Evolutionary conservation across 805 yeast genomes (phyloP).

Genomic region (Candida awuae): DNA sequence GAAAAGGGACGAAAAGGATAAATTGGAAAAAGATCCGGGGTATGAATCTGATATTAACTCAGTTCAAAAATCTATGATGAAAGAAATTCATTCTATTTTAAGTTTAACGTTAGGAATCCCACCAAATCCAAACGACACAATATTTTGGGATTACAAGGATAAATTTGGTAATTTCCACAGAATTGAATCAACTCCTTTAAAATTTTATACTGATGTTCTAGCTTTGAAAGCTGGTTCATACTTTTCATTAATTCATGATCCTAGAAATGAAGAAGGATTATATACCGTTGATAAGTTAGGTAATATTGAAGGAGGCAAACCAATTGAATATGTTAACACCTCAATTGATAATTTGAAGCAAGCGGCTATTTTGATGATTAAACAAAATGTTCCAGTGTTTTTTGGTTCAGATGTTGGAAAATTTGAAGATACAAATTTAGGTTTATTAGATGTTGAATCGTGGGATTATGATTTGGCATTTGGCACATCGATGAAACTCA

Average conservation of each 20-base stretch:
- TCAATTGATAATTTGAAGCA: constrained; percentile 51
- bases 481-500: constrained; percentile 29
- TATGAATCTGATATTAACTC: constrained; percentile 13
- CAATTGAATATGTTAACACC: constrained; percentile 66
- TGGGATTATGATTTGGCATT: constrained; percentile 62
- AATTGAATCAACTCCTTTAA: constrained; percentile 52
- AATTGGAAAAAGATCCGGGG: constrained; percentile 13
- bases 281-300: constrained; percentile 73
- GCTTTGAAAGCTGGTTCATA: constrained; percentile 42
- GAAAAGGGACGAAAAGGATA: constrained; percentile 34
- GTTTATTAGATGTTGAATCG: constrained; percentile 63
- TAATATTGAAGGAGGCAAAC: constrained; percentile 66
- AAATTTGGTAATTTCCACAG: constrained; percentile 54
- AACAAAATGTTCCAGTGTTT: constrained; percentile 72
- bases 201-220: constrained; percentile 53
- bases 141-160: constrained; percentile 71
- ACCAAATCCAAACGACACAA: constrained; percentile 58
- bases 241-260: constrained; percentile 75
- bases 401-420: constrained; percentile 86
- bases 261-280: constrained; percentile 63
- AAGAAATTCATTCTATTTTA: constrained; percentile 59
- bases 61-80: constrained; percentile 36
- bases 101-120: constrained; percentile 71
- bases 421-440: constrained; percentile 52
- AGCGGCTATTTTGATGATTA: constrained; percentile 60